Conservation (phyloP, 139 green algal species). For the Picochlorum sp. region DNA sequence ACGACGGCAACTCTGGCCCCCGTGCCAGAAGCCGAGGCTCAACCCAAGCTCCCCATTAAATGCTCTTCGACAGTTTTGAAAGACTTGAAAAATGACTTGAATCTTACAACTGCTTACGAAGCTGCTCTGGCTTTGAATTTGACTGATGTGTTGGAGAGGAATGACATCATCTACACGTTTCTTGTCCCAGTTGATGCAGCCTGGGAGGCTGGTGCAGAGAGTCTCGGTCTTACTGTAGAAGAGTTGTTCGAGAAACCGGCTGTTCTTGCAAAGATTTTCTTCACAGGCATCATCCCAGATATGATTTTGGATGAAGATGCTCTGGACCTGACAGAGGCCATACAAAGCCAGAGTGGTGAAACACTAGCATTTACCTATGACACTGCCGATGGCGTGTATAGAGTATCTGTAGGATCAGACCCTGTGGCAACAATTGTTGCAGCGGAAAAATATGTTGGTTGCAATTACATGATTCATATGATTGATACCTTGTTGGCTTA, state of each 20-base stretch:
- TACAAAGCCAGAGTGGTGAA: too few relatives aligned
- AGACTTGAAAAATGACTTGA: background rate
- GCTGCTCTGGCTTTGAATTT: constrained; percentile 1
- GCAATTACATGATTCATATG: constrained; percentile 9
- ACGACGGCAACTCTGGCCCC: background rate
- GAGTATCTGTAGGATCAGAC: background rate
- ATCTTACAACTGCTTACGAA: background rate
- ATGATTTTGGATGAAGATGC: background rate
- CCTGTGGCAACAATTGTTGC: background rate
- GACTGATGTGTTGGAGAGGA: background rate
- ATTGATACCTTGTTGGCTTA: constrained; percentile 6
- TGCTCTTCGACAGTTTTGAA: background rate
- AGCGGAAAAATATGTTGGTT: background rate
- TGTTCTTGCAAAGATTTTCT: background rate
- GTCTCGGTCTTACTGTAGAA: background rate
- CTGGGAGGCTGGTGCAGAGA: background rate
- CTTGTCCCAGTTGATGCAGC: background rate
- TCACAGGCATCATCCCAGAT: constrained; percentile 1
- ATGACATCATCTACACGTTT: background rate
- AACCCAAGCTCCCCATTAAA: background rate
- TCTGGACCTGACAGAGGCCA: background rate
- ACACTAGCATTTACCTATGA: too few relatives aligned
- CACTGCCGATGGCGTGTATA: too few relatives aligned
- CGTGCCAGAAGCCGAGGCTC: background rate
- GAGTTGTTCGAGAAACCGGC: background rate